phyloP scores from a whole-genome alignment of 192 early-diverging fungal species.

The Dispira simplex region DNA sequence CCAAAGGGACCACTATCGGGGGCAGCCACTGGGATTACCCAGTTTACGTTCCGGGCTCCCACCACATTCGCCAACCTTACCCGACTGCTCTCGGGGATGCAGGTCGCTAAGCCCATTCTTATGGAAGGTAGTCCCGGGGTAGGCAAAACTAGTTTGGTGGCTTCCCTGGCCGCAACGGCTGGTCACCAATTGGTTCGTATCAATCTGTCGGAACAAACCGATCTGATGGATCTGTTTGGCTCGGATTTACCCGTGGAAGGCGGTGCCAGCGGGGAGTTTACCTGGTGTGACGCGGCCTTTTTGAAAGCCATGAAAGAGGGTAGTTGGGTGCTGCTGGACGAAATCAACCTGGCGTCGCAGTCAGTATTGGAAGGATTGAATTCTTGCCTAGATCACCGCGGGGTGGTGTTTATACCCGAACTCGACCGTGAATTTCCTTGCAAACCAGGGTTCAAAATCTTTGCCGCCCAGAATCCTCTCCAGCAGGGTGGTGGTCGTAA shows the following conservation, averaged over 20 bases:
- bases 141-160: conserved; percentile 86
- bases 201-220: conserved; percentile 97
- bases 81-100: conserved; percentile 77
- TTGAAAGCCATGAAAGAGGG: conserved; percentile 89
- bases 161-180: conserved; percentile 62
- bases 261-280: conserved; percentile 56
- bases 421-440: conserved; percentile 76
- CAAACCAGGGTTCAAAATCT: conserved; percentile 70
- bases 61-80: conserved; percentile 80
- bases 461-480: conserved; percentile 96
- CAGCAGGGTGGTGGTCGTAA: conserved; percentile 95
- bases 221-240: conserved; percentile 97
- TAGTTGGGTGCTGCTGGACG: conserved; percentile 95
- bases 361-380: conserved; percentile 97
- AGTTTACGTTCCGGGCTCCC: conserved; percentile 78
- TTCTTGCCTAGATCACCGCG: conserved; percentile 95
- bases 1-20: conserved; percentile 34
- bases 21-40: conserved; percentile 19
- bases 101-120: conserved; percentile 79
- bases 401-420: conserved; percentile 90
- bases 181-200: conserved; percentile 81
- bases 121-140: conserved; percentile 96
- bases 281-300: conserved; percentile 97
- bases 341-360: conserved; percentile 96
- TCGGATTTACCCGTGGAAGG: conserved; percentile 93